Base-by-base conservation (phyloP, 225 moss, liverwort and hornwort species). In the Physcomitrium patens region DNA sequence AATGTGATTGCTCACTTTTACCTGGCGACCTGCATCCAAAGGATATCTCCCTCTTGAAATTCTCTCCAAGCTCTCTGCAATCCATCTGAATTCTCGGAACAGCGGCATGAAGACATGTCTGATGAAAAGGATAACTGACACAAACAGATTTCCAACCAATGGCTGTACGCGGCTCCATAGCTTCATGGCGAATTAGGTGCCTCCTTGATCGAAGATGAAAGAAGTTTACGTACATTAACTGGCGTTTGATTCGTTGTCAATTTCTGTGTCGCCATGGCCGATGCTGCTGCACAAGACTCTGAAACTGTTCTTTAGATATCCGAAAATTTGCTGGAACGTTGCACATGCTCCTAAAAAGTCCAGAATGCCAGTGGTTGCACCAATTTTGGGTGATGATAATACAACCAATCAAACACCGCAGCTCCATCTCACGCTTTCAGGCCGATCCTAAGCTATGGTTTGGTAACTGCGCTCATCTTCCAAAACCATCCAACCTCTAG, bases 21-120 rank as follows among this genome's bases (percentile, higher is more conserved):
- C 84, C 76, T 90, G 85, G 65, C 89, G 84, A 78, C 92, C 89
- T 22, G 92, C 94, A 78, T 87, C 90, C 76, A 92, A 62, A 0
- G 94, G 92, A 65, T 81, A 84, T 16, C 87, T 89, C 51, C 90
- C 94, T 71, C 83, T 81, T 3, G 81, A 82, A 43, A 93, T 84
- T 12, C 82, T 82, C 71, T 89, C 87, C 76, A 91, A 31, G 51
- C 89, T 80, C 28, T 82, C 78, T 11, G 80, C 80, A 47, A 87
- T 83, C 63, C 84, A 79, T 26, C 79, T 79, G 42, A 79, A 83
- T 4, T 60, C 69, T 71, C 77, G 80, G 43, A 69, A 51, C 44
- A 42, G 76, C 65, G 70, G 65, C 48, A 78, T 78, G 71, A 79
- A 50, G 50, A 78, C 60, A 19, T 68, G 67, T 37, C 31, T 37